These are phyloP conservation scores for Serendipita sp. DNA, from an alignment of 768 basidiomycete genomes.

Conservation along the genomic window DNA sequence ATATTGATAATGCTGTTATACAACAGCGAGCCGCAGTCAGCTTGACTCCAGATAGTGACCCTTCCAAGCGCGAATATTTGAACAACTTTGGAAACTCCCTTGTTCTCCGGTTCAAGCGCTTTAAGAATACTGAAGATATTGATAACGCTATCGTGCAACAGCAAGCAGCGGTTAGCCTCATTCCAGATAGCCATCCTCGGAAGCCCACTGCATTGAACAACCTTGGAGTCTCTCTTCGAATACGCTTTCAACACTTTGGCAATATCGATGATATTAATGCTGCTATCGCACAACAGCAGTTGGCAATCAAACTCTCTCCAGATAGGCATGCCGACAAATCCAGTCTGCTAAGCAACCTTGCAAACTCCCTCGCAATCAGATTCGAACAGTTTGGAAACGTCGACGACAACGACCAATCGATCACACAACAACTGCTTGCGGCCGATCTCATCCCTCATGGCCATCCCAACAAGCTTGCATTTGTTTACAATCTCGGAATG, in stretches of 20 bases:
- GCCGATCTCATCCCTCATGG: background rate
- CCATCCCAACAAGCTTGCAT: background rate
- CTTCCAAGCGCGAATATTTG: too few relatives aligned
- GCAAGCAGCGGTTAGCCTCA: too few relatives aligned
- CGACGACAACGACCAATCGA: background rate
- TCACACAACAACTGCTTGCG: background rate
- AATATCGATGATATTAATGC: background rate
- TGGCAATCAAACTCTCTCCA: background rate
- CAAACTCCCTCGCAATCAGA: background rate
- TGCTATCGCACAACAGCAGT: background rate
- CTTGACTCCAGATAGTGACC: too few relatives aligned
- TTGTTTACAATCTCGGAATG: background rate
- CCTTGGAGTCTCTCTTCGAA: too few relatives aligned
- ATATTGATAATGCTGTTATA: too few relatives aligned
- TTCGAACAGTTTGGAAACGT: background rate
- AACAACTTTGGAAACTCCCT: too few relatives aligned
- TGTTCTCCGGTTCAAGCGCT: too few relatives aligned
- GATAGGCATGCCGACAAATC: background rate
- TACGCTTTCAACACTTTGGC: background rate
- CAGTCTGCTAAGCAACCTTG: background rate
- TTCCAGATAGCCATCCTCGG: too few relatives aligned
- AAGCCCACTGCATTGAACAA: too few relatives aligned
- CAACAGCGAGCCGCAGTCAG: too few relatives aligned
- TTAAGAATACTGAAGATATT: too few relatives aligned
- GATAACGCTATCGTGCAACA: too few relatives aligned